These are phyloP conservation scores for Lithohypha guttulata DNA, from an alignment of 2,329 filamentous ascomycete species.

Conservation along the genomic window DNA sequence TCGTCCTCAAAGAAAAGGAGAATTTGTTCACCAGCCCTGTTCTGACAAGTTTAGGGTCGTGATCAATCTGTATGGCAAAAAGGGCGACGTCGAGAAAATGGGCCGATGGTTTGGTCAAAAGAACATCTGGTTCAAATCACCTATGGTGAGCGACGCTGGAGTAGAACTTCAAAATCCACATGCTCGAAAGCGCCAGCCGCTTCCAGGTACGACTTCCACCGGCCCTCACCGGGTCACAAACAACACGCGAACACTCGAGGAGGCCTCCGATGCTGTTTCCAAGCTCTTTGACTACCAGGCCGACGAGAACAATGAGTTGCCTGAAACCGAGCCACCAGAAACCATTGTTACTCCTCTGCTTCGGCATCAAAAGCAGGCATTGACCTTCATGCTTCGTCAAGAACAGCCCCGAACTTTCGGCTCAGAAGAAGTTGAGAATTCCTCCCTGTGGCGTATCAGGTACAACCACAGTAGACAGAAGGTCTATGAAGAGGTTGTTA, in stretches of 20 bases:
- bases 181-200: conserved; percentile 38
- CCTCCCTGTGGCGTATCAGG: conserved; percentile 66
- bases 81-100: conserved; percentile 53
- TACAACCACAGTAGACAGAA: conserved; percentile 46
- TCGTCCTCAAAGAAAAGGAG: conserved; percentile 51
- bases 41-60: conserved; percentile 55
- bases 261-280: conserved; percentile 74
- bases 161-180: conserved; percentile 71
- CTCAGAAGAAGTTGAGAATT: conserved; percentile 49
- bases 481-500: conserved; percentile 75
- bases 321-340: conserved; percentile 55
- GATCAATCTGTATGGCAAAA: conserved; percentile 69
- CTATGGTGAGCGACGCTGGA: conserved; percentile 54
- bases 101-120: conserved; percentile 57
- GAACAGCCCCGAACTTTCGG: conserved; percentile 57
- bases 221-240: conserved; percentile 23
- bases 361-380: conserved; percentile 77
- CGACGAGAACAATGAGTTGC: conserved; percentile 62
- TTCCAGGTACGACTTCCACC: conserved; percentile 24
- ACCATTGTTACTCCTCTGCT: conserved; percentile 54
- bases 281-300: conserved; percentile 74
- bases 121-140: conserved; percentile 57
- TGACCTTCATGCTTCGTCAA: conserved; percentile 73
- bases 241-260: conserved; percentile 61
- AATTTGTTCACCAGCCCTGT: conserved; percentile 51